Conservation (phyloP, 257 asterid genomes). For the Fraxinus americana region DNA sequence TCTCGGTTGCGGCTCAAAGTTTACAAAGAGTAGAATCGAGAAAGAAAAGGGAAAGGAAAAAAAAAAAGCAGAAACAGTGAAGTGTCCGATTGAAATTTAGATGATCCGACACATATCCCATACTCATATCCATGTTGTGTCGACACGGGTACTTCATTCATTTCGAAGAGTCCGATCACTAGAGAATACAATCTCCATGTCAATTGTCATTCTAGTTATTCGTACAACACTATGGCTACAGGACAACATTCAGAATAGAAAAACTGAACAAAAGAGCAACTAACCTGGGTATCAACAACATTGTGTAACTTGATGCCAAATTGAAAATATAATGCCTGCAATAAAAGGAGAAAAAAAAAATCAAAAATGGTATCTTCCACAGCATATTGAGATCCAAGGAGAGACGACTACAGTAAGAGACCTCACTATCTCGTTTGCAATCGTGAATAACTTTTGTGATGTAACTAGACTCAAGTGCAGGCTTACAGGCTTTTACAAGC, state of each 20-base stretch:
- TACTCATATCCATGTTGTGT: too few species aligned
- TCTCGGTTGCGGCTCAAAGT: too few species aligned
- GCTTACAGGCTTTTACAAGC: constrained; percentile 91
- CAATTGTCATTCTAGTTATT: background rate
- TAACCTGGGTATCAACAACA: constrained; percentile 95
- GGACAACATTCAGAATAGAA: constrained; percentile 5
- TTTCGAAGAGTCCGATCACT: too few species aligned
- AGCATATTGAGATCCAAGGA: constrained; percentile 26
- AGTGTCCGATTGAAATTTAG: too few species aligned
- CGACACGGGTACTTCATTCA: too few species aligned
- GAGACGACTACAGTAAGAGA: constrained; percentile 50
- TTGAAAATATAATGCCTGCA: constrained; percentile 92
- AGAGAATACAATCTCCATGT: background rate
- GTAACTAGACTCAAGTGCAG: constrained; percentile 93
- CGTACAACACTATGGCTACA: background rate
- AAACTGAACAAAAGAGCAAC: constrained; percentile 22
- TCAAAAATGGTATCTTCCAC: constrained; percentile 26
- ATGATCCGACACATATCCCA: too few species aligned
- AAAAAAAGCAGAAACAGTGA: too few species aligned
- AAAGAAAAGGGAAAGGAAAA: too few species aligned
- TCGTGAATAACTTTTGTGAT: constrained; percentile 97
- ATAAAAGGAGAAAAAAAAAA: constrained; percentile 23
- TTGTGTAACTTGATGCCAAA: constrained; percentile 90
- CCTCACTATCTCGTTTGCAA: constrained; percentile 99
- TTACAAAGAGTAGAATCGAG: too few species aligned